These are phyloP conservation scores for Vararia minispora DNA, from an alignment of 768 basidiomycete species.

Conservation along the genomic window DNA sequence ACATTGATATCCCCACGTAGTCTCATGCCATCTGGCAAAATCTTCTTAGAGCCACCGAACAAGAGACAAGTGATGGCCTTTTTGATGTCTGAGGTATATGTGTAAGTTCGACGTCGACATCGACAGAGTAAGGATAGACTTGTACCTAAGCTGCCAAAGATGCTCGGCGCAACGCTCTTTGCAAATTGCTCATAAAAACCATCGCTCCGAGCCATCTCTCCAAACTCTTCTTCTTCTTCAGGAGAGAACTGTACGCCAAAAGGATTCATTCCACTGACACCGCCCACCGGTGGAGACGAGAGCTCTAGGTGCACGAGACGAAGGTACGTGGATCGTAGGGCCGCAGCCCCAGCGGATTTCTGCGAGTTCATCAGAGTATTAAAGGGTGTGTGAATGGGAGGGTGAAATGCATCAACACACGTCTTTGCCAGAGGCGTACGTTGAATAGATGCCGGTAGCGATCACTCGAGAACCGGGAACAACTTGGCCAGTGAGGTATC, in stretches of 20 bases:
- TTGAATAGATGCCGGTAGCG: constrained; percentile 94
- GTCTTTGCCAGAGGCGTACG: constrained; percentile 82
- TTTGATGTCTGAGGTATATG: constrained; percentile 71
- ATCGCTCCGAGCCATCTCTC: constrained; percentile 79
- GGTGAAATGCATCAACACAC: constrained; percentile 29
- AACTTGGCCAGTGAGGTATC: constrained; percentile 85
- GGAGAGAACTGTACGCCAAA: constrained; percentile 85
- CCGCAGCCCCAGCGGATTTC: constrained; percentile 78
- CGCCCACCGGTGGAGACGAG: constrained; percentile 63
- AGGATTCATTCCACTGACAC: constrained; percentile 65
- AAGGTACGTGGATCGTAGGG: constrained; percentile 89
- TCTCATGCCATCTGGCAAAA: constrained; percentile 94
- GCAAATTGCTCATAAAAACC: constrained; percentile 91
- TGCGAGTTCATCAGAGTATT: constrained; percentile 17
- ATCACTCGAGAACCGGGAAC: constrained; percentile 94
- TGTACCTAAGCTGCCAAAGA: constrained; percentile 87
- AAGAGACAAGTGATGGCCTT: constrained; percentile 95
- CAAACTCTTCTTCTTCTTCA: constrained; percentile 96
- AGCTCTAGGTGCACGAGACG: constrained; percentile 88
- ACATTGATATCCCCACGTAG: constrained; percentile 98
- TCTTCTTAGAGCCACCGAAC: constrained; percentile 95
- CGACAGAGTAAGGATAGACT: not conserved
- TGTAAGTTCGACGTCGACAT: not conserved
- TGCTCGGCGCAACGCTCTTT: constrained; percentile 91
- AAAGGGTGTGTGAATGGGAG: not conserved